phyloP scores from a whole-genome alignment of 2,329 filamentous ascomycete genomes.

The Ustulina deusta region DNA sequence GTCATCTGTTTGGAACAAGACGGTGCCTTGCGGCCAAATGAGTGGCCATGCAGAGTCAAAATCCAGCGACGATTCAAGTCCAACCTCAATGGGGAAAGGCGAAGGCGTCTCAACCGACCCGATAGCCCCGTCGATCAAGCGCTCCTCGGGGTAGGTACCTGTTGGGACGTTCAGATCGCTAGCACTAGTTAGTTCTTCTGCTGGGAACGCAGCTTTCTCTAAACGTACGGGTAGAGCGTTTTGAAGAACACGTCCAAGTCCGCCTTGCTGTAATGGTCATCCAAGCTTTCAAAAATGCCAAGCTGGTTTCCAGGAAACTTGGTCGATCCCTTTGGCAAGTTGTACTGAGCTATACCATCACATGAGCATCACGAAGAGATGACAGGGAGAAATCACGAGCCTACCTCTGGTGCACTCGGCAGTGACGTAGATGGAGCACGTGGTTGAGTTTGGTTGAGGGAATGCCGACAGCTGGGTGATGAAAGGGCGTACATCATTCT shows the following conservation, averaged over 20 bases:
- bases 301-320: conserved; percentile 44
- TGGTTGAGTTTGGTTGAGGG: conserved; percentile 43
- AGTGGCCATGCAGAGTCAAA: conserved; percentile 45
- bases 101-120: conserved; percentile 44
- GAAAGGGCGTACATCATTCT: conserved; percentile 36
- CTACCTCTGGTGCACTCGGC: conserved; percentile 45
- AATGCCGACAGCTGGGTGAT: conserved; percentile 38
- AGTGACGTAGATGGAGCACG: conserved; percentile 44
- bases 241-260: conserved; percentile 53
- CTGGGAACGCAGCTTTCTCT: background rate
- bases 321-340: conserved; percentile 41
- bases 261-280: conserved; percentile 53
- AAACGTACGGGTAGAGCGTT: conserved; percentile 46
- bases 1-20: conserved; percentile 44
- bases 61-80: conserved; percentile 43
- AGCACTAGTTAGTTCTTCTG: conserved; percentile 3
- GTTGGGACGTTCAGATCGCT: conserved; percentile 46
- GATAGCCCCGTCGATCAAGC: conserved; percentile 53
- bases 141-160: conserved; percentile 52
- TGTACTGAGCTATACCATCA: conserved; percentile 39
- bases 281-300: conserved; percentile 52
- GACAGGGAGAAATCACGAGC: conserved; percentile 30
- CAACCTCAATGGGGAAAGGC: conserved; percentile 42
- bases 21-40: conserved; percentile 42
- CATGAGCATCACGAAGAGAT: conserved; percentile 12